These are phyloP conservation scores for Ocimum tenuiflorum DNA, from an alignment of 257 asterid genomes.

Conservation along the genomic window DNA sequence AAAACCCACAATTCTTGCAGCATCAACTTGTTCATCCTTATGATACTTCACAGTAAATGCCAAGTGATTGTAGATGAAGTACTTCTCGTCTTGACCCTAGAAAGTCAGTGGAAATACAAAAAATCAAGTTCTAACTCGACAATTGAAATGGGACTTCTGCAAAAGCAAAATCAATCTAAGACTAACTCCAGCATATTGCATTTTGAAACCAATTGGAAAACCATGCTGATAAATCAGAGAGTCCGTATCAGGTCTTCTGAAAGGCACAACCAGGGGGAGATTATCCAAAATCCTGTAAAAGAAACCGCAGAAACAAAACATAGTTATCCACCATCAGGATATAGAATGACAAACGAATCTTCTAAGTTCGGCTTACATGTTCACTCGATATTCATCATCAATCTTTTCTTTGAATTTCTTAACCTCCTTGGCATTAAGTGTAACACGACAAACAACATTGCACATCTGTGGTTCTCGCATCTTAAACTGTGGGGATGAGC, in stretches of 20 bases:
- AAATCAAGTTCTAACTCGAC: constrained; percentile 16
- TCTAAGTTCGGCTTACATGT: constrained; percentile 36
- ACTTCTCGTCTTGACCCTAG: constrained; percentile 67
- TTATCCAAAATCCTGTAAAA: constrained; percentile 76
- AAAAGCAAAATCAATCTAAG: constrained; percentile 6
- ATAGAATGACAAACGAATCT: neutral
- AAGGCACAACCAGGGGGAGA: constrained; percentile 84
- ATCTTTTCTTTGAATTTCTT: constrained; percentile 59
- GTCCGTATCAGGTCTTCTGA: constrained; percentile 54
- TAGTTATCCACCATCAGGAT: constrained; percentile 6
- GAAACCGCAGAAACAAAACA: constrained; percentile 16
- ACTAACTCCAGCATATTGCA: constrained; percentile 81
- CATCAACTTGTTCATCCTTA: constrained; percentile 58
- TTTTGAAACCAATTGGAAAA: constrained; percentile 70
- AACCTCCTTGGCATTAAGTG: constrained; percentile 40
- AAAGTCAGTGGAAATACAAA: constrained; percentile 4
- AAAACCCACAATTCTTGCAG: constrained; percentile 87
- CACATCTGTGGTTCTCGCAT: constrained; percentile 61
- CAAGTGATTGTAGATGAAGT: constrained; percentile 73
- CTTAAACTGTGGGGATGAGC: constrained; percentile 39
- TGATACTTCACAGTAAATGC: constrained; percentile 69
- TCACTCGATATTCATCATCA: constrained; percentile 55
- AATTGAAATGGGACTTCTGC: neutral
- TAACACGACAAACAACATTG: constrained; percentile 34
- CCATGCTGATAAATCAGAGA: constrained; percentile 68